Base-by-base conservation (phyloP, 305 asterid species). In the Striga hermonthica region DNA sequence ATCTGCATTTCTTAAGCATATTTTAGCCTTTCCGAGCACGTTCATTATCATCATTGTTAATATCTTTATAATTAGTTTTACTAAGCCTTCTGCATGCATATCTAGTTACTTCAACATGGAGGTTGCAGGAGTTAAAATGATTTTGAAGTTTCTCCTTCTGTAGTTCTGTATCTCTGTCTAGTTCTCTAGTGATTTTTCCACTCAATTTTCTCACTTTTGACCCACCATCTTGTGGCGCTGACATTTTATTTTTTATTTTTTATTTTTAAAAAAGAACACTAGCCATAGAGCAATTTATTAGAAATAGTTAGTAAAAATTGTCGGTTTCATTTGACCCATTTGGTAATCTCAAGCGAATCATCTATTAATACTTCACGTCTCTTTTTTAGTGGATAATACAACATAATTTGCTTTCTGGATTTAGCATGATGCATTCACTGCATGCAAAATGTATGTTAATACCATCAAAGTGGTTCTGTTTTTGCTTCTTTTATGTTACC, bases 401-500 rank as follows among this genome's bases (percentile, higher is more conserved):
- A 16, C 53, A 40, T 39, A 10, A 63, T 37, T 68, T 41, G 14
- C 67, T 57, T 36, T 10, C 38, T 40, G 10, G 34, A 9, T 36
- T 56, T 62, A 66, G 9, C 40, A 64, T 9, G 57, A 54, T 8
- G 9, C 13, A 54, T 56, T 56, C 61, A 56, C 41, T 28, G 14
- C 60, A 49, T 44, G 62, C 58, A 55, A 55, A 58, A 15, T 9
- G 14, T 44, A 14, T 58, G 34, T 14, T 9, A 15, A 49, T 49
- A 37, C 9, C 22, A 10, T 39, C 39, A 63, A 61, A 31, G 16
- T 22, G 16, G 66, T 63, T 77, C 71, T 81, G 58, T 75, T 68
- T 74, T 72, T n/a, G 57, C 55, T 13, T 35, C 64, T 55, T n/a
- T n/a, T 38, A 62, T 67, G 6, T 62, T 66, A 40, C 76, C 84